Conservation (phyloP, 768 basidiomycete genomes). For the Suillus occidentalis region DNA sequence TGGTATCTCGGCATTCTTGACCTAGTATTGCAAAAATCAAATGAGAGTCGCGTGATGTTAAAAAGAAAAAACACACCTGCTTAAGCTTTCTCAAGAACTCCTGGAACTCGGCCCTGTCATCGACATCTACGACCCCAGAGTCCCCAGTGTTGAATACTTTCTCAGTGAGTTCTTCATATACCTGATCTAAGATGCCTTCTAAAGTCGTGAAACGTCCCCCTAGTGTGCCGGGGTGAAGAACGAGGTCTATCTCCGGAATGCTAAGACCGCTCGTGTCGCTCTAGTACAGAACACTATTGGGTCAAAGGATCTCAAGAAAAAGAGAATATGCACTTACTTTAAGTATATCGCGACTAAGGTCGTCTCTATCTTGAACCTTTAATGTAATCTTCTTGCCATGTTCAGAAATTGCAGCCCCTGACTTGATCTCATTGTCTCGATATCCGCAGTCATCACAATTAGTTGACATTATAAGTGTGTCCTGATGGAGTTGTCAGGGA, state of each 20-base stretch:
- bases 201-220: slow-evolving; percentile 98
- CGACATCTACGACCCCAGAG: slow-evolving; percentile 39
- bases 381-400: slow-evolving; percentile 86
- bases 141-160: slow-evolving; percentile 83
- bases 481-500: slow-evolving; percentile 44
- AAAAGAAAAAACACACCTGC: slow-evolving; percentile 44
- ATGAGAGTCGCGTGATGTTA: background rate
- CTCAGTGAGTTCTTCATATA: slow-evolving; percentile 91
- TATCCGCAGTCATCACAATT: slow-evolving; percentile 96
- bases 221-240: slow-evolving; percentile 88
- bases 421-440: slow-evolving; percentile 97
- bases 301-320: background rate
- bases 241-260: slow-evolving; percentile 94
- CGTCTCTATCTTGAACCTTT: slow-evolving; percentile 89
- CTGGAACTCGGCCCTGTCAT: slow-evolving; percentile 63
- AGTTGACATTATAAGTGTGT: slow-evolving; percentile 96
- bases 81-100: slow-evolving; percentile 77
- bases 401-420: slow-evolving; percentile 84
- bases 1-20: slow-evolving; percentile 73
- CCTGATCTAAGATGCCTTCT: slow-evolving; percentile 91
- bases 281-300: slow-evolving; percentile 38
- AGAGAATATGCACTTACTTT: slow-evolving; percentile 56
- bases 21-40: slow-evolving; percentile 37
- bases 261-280: slow-evolving; percentile 30
- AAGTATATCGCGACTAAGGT: slow-evolving; percentile 88